Percentiles rank a stretch among this genome's conserved stretches.
Conservation (phyloP, 106 monocot genomes). For the Phalaenopsis aphrodite region DNA sequence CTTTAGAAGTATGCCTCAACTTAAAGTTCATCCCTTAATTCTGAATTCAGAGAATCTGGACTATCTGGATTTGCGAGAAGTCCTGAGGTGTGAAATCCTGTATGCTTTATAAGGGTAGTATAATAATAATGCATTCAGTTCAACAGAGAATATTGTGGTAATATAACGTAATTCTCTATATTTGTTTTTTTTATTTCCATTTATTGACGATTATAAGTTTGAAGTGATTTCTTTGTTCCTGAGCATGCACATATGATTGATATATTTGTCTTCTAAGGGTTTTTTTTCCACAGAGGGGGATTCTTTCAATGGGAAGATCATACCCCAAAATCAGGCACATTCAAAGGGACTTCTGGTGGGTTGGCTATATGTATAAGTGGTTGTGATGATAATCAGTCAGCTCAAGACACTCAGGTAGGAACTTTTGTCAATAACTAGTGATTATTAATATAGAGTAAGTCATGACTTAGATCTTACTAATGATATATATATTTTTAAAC, state of each 20-base stretch:
- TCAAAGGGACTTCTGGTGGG: constrained; percentile 35
- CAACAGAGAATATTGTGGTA: too few relatives aligned
- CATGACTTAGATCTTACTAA: not conserved
- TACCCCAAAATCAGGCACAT: constrained; percentile 4
- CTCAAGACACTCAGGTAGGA: constrained; percentile 29
- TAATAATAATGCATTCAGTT: too few relatives aligned
- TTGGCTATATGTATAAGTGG: constrained; percentile 37
- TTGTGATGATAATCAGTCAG: constrained; percentile 35
- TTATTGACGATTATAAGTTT: not conserved
- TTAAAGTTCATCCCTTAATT: too few relatives aligned
- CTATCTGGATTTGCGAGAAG: too few relatives aligned
- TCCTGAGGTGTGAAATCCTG: too few relatives aligned
- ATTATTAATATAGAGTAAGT: not conserved
- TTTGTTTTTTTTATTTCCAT: too few relatives aligned
- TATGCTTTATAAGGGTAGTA: too few relatives aligned
- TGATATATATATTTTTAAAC: not conserved
- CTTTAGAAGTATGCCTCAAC: too few relatives aligned
- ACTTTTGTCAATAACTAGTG: not conserved
- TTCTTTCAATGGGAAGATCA: constrained; percentile 30
- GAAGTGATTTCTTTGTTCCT: not conserved
- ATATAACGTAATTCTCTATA: too few relatives aligned
- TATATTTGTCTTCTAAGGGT: not conserved
- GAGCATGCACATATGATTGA: not conserved
- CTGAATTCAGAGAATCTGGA: too few relatives aligned
- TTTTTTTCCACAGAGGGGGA: constrained; percentile 16